Percentiles rank a stretch among this genome's conserved stretches.
These are phyloP conservation scores for Tetrahymena thermophila DNA, from an alignment of 73 alveolate genomes.

Conservation along the genomic window DNA sequence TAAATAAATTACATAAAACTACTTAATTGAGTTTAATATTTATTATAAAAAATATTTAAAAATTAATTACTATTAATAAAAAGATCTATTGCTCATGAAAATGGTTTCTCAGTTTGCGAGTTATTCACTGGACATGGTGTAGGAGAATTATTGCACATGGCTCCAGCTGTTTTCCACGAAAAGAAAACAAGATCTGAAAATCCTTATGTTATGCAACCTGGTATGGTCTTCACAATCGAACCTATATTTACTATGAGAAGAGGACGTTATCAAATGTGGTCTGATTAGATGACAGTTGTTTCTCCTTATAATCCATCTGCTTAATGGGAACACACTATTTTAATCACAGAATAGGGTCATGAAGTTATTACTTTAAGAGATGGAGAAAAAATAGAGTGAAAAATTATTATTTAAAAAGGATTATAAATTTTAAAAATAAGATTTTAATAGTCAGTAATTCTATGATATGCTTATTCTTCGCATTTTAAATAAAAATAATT, in stretches of 20 bases:
- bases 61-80: neutral
- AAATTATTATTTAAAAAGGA: neutral
- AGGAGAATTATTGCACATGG: conserved; percentile 81
- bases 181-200: conserved; percentile 22
- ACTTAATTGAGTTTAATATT: too few relatives aligned
- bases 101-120: conserved; percentile 67
- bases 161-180: conserved; percentile 76
- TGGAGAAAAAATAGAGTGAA: conserved; percentile 50
- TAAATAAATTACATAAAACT: neutral
- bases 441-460: too few relatives aligned
- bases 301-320: conserved; percentile 78
- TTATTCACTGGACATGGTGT: conserved; percentile 92
- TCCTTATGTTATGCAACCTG: conserved; percentile 67
- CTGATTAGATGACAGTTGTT: conserved; percentile 80
- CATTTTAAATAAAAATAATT: too few relatives aligned
- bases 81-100: conserved; percentile 41
- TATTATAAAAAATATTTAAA: neutral
- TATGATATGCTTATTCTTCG: neutral
- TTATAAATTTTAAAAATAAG: too few relatives aligned
- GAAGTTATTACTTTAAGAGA: conserved; percentile 90
- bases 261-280: conserved; percentile 64
- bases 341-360: conserved; percentile 86
- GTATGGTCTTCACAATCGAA: conserved; percentile 94
- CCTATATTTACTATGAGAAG: conserved; percentile 77
- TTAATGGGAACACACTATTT: conserved; percentile 92